phyloP scores from a whole-genome alignment of 805 yeast species.

The Ogataea methanolica region DNA sequence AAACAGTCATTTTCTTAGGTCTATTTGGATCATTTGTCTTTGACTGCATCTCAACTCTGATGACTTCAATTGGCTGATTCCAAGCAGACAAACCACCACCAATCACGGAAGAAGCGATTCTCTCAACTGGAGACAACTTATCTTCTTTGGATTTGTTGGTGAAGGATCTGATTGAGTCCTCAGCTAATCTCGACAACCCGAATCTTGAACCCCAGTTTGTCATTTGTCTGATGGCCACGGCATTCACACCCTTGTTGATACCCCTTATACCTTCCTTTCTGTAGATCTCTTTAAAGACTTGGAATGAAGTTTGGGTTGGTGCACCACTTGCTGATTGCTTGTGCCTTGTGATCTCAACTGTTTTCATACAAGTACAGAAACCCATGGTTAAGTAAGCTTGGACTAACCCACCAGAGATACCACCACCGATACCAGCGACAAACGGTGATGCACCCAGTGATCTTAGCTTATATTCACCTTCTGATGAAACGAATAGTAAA shows the following conservation, averaged over 20 bases:
- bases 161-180: constrained; percentile 65
- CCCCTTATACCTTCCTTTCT: constrained; percentile 87
- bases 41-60: constrained; percentile 97
- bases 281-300: constrained; percentile 83
- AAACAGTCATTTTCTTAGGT: constrained; percentile 84
- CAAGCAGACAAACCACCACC: constrained; percentile 99
- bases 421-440: constrained; percentile 89
- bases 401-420: constrained; percentile 92
- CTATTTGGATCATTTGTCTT: constrained; percentile 91
- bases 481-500: constrained; percentile 84
- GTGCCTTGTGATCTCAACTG: constrained; percentile 91
- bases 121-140: constrained; percentile 69
- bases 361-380: constrained; percentile 98
- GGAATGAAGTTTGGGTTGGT: constrained; percentile 69
- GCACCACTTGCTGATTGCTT: constrained; percentile 70
- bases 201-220: constrained; percentile 99
- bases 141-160: constrained; percentile 54
- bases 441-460: constrained; percentile 64
- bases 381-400: constrained; percentile 98
- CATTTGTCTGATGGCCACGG: constrained; percentile 98
- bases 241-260: constrained; percentile 96
- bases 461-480: constrained; percentile 77
- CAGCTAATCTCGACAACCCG: constrained; percentile 89
- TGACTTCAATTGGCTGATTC: constrained; percentile 99
- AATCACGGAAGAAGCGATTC: constrained; percentile 75